Conservation (phyloP, 2,329 filamentous ascomycete species). For the Pseudocercospora crystallina region DNA sequence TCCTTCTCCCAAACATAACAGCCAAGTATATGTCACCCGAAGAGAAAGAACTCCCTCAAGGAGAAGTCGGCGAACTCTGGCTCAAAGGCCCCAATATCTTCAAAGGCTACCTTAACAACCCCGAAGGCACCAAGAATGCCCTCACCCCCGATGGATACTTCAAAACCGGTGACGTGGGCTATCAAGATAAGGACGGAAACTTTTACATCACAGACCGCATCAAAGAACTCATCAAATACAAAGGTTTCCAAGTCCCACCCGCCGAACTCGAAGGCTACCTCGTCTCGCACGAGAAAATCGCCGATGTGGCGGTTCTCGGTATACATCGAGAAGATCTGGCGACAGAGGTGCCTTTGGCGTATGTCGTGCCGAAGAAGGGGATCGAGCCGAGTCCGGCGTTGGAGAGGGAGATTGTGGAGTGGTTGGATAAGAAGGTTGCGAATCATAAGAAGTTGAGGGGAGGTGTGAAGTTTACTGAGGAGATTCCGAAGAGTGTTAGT, state of each 20-base stretch:
- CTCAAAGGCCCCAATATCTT: conserved; percentile 79
- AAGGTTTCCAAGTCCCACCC: conserved; percentile 22
- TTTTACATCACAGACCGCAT: conserved; percentile 87
- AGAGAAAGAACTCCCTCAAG: conserved; percentile 69
- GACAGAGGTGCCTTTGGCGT: conserved; percentile 59
- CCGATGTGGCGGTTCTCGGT: conserved; percentile 48
- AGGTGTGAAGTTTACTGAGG: conserved; percentile 64
- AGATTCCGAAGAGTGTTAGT: conserved; percentile 70
- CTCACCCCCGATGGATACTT: conserved; percentile 79
- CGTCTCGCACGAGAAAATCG: conserved; percentile 41
- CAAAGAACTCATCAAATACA: conserved; percentile 64
- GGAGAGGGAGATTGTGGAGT: conserved; percentile 54
- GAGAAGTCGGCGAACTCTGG: conserved; percentile 73
- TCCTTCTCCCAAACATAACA: conserved; percentile 73
- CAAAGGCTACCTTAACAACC: conserved; percentile 81
- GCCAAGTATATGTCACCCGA: conserved; percentile 72
- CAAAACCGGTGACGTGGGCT: conserved; percentile 82
- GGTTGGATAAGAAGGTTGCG: conserved; percentile 66
- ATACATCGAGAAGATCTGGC: conserved; percentile 48
- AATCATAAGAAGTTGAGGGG: conserved; percentile 54
- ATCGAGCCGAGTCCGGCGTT: conserved; percentile 28
- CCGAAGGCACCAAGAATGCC: conserved; percentile 66
- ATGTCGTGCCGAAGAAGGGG: conserved; percentile 49
- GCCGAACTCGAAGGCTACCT: conserved; percentile 48
- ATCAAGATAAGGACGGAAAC: conserved; percentile 72